Evolutionary conservation across 768 basidiomycete genomes (phyloP), one percentile per base, ranked within the genome.

Genomic region (Rhizopogon vesiculosus): DNA sequence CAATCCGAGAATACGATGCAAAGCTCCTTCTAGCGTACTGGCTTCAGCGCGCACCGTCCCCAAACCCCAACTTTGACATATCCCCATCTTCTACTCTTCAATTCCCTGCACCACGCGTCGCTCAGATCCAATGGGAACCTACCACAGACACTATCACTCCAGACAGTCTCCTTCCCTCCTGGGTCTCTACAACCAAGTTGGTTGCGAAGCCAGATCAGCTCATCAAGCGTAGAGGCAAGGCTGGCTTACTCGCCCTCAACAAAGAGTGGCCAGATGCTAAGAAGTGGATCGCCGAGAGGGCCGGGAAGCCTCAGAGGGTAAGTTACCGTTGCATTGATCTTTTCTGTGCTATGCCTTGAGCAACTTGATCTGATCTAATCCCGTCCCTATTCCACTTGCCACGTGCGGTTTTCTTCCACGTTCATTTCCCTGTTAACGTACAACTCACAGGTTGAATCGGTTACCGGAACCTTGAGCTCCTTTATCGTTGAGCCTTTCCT

Each of bases 401-500:
- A 55, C 22, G 15, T 62, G 56, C 56, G 50, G 9, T 13, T 13
- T 60, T 45, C 12, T n/a, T 35, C 40, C 40, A 4, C 42, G n/a
- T 53, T 56, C 56, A 48, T 45, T 52, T 53, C 45, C 44, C 44
- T 45, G 54, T n/a, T 55, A 9, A 2, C 69, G 71, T 68, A 62
- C 68, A 60, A 69, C 57, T 57, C 53, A 54, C 57, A 93, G 90
- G 96, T 98, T 57, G 97, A 97, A 76, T 82, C 88, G 45, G 86
- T 91, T 59, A 91, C 89, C n/a, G 96, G 96, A 58, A 93, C 92
- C 5, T 81, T 99, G 61, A 94, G 88, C 80, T 97, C 87, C 72
- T 98, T 99, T 77, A 98, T 99, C 73, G 82, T 98, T 61, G 96
- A 99, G 74, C 96, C 96, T n/a, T 97, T 99, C 86, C 80, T 95